Base-by-base conservation (phyloP, 2,329 filamentous ascomycete species). In the Trichophyton verrucosum region DNA sequence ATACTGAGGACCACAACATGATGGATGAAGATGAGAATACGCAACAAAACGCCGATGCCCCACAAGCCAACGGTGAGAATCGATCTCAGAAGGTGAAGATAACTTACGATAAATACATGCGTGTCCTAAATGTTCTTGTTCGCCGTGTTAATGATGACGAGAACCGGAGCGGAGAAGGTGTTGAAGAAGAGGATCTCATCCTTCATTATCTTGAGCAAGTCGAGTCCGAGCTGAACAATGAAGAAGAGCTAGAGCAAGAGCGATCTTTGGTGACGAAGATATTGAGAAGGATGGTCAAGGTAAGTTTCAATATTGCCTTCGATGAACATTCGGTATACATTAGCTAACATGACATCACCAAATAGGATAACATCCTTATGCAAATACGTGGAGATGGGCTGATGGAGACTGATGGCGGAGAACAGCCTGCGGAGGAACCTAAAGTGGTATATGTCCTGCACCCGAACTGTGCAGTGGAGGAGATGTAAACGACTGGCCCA, bases 241-340 rank as follows among this genome's bases (percentile, higher is more conserved):
- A 95, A 73, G 90, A 95, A 61, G 89, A 91, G 67, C 81, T 95
- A 69, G 82, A 91, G 70, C 78, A 77, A 15, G 91, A 97, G 76
- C 82, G 84, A 70, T 78, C 78, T 2, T 76, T 96, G 61, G 87
- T 86, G 13, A 82, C 79, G 71, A 94, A 96, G 82, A 92, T 99
- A 59, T 76, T 99, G 67, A 95, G 89, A 81, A 87, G 89, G 74
- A 95, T 97, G 87, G 88, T 96, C 70, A 96, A 94, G 86, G 91
- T 94, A 78, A 70, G 83, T 76, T 64, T 30, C 53, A 60, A 20
- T 9, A 64, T 36, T 57, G 51, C 44, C 11, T 36, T 27, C 42
- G 36, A 51, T 61, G 15, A 5, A 2, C 17, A 53, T 13, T 40
- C 15, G 24, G 17, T 9, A 30, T 55, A 38, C 33, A 38, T 38